These are phyloP conservation scores for Terfezia boudieri DNA, from an alignment of 495 filamentous ascomycete species.

Conservation along the genomic window DNA sequence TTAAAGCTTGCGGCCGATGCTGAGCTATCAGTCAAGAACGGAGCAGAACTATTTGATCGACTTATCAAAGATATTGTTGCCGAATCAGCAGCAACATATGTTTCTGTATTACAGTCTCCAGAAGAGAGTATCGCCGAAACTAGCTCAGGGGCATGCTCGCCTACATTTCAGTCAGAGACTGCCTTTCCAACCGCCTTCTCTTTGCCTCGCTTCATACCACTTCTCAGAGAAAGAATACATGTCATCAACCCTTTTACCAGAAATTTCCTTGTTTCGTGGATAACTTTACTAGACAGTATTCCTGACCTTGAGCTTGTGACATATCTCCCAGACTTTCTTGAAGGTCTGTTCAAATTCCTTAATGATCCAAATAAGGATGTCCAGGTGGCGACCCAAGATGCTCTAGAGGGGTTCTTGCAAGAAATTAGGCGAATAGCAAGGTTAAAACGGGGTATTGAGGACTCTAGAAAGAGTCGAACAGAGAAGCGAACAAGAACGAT, in stretches of 20 bases:
- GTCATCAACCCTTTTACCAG: slow-evolving; percentile 86
- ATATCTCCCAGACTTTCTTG: slow-evolving; percentile 78
- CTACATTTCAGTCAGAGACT: slow-evolving; percentile 26
- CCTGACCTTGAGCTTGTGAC: slow-evolving; percentile 89
- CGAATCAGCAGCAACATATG: slow-evolving; percentile 86
- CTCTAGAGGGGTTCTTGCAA: slow-evolving; percentile 73
- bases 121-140: slow-evolving; percentile 28
- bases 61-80: slow-evolving; percentile 95
- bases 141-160: slow-evolving; percentile 23
- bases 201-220: slow-evolving; percentile 69
- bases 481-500: slow-evolving; percentile 23
- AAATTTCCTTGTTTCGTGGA: slow-evolving; percentile 89
- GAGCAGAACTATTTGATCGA: slow-evolving; percentile 86
- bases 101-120: slow-evolving; percentile 43
- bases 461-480: slow-evolving; percentile 40
- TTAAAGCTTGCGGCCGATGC: slow-evolving; percentile 77
- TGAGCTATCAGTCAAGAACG: slow-evolving; percentile 94
- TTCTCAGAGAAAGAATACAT: slow-evolving; percentile 78
- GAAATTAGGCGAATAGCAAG: slow-evolving; percentile 90
- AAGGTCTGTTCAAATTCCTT: slow-evolving; percentile 75
- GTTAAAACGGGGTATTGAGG: slow-evolving; percentile 76
- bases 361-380: slow-evolving; percentile 84
- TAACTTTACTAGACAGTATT: slow-evolving; percentile 85
- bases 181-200: slow-evolving; percentile 78
- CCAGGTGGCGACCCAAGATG: slow-evolving; percentile 69